Evolutionary conservation across 2,329 filamentous ascomycete species (phyloP).

Genomic region (Cryphonectria radicalis): DNA sequence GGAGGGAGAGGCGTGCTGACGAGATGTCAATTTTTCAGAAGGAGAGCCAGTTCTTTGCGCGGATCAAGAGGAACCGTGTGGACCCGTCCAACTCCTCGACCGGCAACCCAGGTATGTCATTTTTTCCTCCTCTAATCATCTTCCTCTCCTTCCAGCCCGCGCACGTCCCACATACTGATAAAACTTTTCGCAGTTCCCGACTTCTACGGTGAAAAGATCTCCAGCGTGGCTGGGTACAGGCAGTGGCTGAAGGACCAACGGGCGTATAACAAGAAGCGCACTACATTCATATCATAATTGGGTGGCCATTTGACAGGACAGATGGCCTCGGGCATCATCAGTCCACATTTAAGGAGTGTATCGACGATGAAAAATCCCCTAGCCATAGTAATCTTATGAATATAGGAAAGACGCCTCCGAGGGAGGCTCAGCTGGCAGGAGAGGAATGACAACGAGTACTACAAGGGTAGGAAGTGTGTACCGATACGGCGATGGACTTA

Average conservation of each 20-base stretch:
- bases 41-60: conserved; percentile 90
- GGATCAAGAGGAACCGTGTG: conserved; percentile 89
- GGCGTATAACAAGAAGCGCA: conserved; percentile 92
- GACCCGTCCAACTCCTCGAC: conserved; percentile 89
- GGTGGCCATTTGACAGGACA: conserved; percentile 2
- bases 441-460: not conserved
- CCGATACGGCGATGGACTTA: conserved; percentile 12
- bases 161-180: not conserved
- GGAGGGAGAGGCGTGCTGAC: not conserved
- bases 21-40: conserved; percentile 59
- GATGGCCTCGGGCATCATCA: not conserved
- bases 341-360: not conserved
- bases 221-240: conserved; percentile 86
- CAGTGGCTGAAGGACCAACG: conserved; percentile 98
- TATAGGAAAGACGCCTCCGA: not conserved
- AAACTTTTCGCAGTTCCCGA: conserved; percentile 69
- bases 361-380: not conserved
- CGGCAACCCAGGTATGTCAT: conserved; percentile 72
- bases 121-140: not conserved
- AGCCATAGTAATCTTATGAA: not conserved
- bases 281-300: conserved; percentile 58
- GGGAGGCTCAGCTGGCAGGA: not conserved
- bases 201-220: conserved; percentile 98
- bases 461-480: conserved; percentile 17
- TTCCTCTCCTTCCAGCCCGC: too few species aligned